phyloP scores from a whole-genome alignment of 2,329 filamentous ascomycete species.

The Trichoderma oligosporum region DNA sequence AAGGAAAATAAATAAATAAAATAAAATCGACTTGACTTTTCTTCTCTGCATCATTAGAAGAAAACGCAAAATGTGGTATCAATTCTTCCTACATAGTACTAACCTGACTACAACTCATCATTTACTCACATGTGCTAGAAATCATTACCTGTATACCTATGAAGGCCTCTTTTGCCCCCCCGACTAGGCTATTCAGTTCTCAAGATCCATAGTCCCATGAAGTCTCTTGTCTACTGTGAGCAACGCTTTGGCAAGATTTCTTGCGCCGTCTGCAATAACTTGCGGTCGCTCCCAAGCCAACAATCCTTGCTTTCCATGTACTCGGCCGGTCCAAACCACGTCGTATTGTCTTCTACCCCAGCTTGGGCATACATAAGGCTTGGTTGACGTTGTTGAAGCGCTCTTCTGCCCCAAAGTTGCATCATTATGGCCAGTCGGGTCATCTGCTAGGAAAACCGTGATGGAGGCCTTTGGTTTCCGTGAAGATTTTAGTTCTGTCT shows the following conservation, averaged over 20 bases:
- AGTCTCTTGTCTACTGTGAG: conserved; percentile 39
- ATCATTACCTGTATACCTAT: conserved; percentile 22
- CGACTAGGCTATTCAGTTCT: conserved; percentile 32
- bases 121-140: not conserved
- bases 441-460: conserved; percentile 45
- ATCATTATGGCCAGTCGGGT: conserved; percentile 19
- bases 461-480: conserved; percentile 42
- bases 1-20: not conserved
- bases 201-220: conserved; percentile 25
- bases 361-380: conserved; percentile 43
- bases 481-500: conserved; percentile 20
- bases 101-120: not conserved
- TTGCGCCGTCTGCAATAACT: conserved; percentile 41
- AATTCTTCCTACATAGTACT: not conserved
- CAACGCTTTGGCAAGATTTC: conserved; percentile 40
- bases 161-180: conserved; percentile 24
- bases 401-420: conserved; percentile 16
- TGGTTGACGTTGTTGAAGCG: not conserved
- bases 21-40: not conserved
- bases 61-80: not conserved
- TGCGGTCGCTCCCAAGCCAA: conserved; percentile 49
- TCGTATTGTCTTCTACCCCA: conserved; percentile 46
- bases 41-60: not conserved
- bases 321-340: conserved; percentile 41
- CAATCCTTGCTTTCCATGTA: conserved; percentile 40